A percentile compares a stretch with the other conserved stretches of the same genome.
Conservation (phyloP, 371 early-diverging fungal species). For the Pancytospora epiphaga region DNA sequence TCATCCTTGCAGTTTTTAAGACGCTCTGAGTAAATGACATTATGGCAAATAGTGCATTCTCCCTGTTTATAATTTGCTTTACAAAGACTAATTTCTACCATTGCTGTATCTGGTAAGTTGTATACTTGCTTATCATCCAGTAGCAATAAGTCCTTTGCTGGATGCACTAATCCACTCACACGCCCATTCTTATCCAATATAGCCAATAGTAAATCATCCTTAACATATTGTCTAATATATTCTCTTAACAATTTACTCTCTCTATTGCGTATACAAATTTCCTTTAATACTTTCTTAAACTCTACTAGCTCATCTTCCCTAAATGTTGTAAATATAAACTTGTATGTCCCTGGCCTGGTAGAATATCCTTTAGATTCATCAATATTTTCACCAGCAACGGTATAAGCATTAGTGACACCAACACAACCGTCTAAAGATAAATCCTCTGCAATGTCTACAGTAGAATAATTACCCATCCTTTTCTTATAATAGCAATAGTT, state of each 20-base stretch:
- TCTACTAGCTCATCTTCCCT: neutral
- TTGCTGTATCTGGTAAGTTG: too few relatives aligned
- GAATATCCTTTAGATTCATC: too few relatives aligned
- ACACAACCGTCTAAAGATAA: neutral
- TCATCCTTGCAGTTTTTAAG: neutral
- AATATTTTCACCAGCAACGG: neutral
- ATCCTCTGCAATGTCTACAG: neutral
- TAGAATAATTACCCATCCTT: neutral
- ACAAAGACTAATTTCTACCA: too few relatives aligned
- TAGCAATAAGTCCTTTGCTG: neutral
- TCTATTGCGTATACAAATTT: neutral
- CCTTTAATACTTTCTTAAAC: neutral
- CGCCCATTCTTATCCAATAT: neutral
- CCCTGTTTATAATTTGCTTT: neutral
- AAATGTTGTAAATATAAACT: neutral
- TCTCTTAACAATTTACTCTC: neutral
- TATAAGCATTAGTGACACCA: neutral
- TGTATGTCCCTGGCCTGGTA: neutral
- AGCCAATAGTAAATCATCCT: constrained; percentile 1
- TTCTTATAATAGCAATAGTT: constrained; percentile 9
- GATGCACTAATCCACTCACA: neutral
- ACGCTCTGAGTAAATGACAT: neutral
- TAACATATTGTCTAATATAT: neutral
- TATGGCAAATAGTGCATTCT: neutral
- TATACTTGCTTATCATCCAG: neutral